phyloP scores from a whole-genome alignment of 139 green algal genomes.

The Pseudopediastrum boryanum region DNA sequence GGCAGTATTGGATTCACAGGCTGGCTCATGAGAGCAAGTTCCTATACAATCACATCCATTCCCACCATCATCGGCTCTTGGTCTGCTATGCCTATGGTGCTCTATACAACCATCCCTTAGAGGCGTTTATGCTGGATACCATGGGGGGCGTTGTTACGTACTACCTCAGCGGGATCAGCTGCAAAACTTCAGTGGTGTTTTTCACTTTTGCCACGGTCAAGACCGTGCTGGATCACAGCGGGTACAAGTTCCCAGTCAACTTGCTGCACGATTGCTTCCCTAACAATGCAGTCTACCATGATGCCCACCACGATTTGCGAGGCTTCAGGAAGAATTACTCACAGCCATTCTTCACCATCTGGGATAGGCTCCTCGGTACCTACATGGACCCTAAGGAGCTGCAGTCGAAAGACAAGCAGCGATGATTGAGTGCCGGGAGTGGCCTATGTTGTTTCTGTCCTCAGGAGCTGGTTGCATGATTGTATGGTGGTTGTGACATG shows the following conservation, averaged over 20 bases:
- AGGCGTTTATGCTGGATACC: constrained; percentile 71
- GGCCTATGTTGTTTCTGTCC: no score
- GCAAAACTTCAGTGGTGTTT: constrained; percentile 44
- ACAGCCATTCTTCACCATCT: constrained; percentile 73
- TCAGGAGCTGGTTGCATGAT: no score
- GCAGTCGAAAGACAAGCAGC: constrained; percentile 3
- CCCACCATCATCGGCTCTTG: constrained; percentile 62
- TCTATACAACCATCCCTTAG: constrained; percentile 76
- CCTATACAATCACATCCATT: constrained; percentile 74
- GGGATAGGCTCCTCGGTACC: constrained; percentile 65
- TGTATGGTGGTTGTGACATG: no score
- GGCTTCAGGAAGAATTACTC: constrained; percentile 72
- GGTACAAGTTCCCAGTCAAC: constrained; percentile 68
- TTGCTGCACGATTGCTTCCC: constrained; percentile 64
- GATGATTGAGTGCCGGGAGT: no score
- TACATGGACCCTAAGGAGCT: constrained; percentile 50
- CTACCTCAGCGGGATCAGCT: constrained; percentile 54
- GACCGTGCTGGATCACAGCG: constrained; percentile 72
- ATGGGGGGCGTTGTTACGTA: constrained; percentile 60
- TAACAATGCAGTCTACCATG: constrained; percentile 69
- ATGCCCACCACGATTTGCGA: constrained; percentile 69
- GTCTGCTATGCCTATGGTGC: constrained; percentile 69
- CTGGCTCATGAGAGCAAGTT: constrained; percentile 62
- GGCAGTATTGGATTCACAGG: constrained; percentile 77
- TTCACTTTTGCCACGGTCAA: constrained; percentile 68